Base-by-base conservation (phyloP, 305 asterid genomes). In the Rubia occidens region DNA sequence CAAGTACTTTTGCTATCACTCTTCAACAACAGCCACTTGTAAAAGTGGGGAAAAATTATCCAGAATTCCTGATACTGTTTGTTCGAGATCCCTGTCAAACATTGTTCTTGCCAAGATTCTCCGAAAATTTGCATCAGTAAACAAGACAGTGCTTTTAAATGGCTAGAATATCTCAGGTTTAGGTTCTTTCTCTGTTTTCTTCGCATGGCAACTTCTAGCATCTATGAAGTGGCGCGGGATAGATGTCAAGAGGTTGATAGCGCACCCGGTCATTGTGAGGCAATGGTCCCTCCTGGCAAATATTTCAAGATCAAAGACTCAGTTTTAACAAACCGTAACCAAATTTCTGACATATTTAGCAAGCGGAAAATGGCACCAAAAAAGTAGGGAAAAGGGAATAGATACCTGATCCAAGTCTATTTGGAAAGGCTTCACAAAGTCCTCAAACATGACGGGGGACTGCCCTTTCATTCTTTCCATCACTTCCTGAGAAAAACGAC, bases 161-260 rank as follows among this genome's bases (percentile, higher is more conserved):
- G 66, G 62, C 37, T 63, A 69, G 66, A 15, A 6, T 47, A 59
- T 21, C 49, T 13, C 68, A n/a, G 13, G 37, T 24, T 11, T 1
- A 4, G 11, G 11, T 18, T 42, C 66, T 32, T 6, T 2, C 24
- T 17, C 39, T 63, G 32, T 20, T n/a, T 24, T 42, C 40, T 40
- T 29, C 18, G 9, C 53, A 8, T 11, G 75, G 45, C 11, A 40
- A 7, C 26, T 13, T 45, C 6, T 20, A 90, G 73, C 95, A 85
- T 85, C 95, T 82, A 82, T 93, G 98, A 75, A 93, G 82, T 29
- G 91, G 94, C 26, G 96, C 98, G 58, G 97, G 97, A 78, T 82
- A 93, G 67, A 93, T 78, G 76, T 85, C 96, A 32, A 89, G 81
- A 24, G 96, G 95, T 74, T 79, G 82, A 74, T 78, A 86, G 54